Conservation (phyloP, 2,329 filamentous ascomycete genomes). For the Pezicula carpinea region DNA sequence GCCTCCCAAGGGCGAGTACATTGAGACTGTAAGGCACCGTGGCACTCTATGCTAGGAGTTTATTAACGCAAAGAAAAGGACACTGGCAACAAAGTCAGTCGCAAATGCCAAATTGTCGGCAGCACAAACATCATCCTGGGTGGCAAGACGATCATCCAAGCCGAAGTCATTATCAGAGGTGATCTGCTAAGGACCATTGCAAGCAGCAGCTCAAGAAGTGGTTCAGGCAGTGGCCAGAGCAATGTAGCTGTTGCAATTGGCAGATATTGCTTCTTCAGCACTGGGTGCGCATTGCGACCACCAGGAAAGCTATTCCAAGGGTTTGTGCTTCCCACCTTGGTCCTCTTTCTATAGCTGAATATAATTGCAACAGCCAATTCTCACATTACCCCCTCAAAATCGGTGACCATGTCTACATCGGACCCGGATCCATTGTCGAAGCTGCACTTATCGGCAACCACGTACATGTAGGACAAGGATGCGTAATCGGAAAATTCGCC, state of each 20-base stretch:
- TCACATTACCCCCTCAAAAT: constrained; percentile 88
- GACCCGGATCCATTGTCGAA: constrained; percentile 69
- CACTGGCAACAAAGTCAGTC: constrained; percentile 96
- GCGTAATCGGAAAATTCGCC: constrained; percentile 77
- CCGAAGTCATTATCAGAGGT: constrained; percentile 88
- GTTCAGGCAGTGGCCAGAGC: constrained; percentile 14
- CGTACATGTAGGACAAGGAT: constrained; percentile 76
- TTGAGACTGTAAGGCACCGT: constrained; percentile 73
- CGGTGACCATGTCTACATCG: constrained; percentile 91
- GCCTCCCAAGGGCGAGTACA: constrained; percentile 83
- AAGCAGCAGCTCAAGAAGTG: constrained; percentile 32
- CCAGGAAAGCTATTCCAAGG: constrained; percentile 80
- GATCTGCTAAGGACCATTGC: constrained; percentile 66
- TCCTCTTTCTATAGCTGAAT: neutral
- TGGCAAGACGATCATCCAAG: constrained; percentile 92
- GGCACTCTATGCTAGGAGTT: neutral
- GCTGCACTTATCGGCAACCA: constrained; percentile 80
- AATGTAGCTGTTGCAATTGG: constrained; percentile 75
- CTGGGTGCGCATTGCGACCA: constrained; percentile 73
- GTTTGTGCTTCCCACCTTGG: constrained; percentile 23
- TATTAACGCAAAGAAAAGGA: constrained; percentile 51
- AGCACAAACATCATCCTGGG: constrained; percentile 98
- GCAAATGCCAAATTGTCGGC: constrained; percentile 84
- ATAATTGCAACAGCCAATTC: constrained; percentile 43
- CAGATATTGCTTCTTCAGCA: constrained; percentile 83